Evolutionary conservation across 768 basidiomycete species (phyloP).

Genomic region (Termitomyces sp.): DNA sequence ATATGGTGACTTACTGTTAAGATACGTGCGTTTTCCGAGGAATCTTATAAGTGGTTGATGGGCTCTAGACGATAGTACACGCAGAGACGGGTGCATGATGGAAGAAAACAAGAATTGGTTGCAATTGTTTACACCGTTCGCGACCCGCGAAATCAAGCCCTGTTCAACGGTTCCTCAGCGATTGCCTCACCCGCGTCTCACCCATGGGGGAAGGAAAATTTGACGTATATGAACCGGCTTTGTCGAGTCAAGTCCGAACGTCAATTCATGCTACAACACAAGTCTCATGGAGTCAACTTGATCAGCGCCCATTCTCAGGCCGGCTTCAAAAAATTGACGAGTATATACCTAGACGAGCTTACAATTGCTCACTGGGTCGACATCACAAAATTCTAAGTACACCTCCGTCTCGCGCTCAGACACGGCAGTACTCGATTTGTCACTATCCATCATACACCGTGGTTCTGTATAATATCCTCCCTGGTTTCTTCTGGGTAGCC

Average conservation of each 20-base stretch:
- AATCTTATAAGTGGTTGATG: slow-evolving; percentile 62
- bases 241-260: slow-evolving; percentile 68
- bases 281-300: background rate
- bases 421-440: slow-evolving; percentile 82
- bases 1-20: slow-evolving; percentile 21
- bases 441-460: slow-evolving; percentile 73
- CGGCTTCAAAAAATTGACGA: slow-evolving; percentile 82
- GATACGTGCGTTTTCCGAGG: slow-evolving; percentile 51
- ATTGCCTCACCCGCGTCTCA: too few species aligned
- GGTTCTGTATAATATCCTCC: slow-evolving; percentile 76
- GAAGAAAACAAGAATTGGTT: too few species aligned
- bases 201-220: slow-evolving; percentile 42
- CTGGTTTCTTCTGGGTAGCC: slow-evolving; percentile 81
- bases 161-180: too few species aligned
- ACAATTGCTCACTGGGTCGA: slow-evolving; percentile 69
- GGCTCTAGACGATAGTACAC: slow-evolving; percentile 30
- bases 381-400: slow-evolving; percentile 25
- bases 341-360: slow-evolving; percentile 76
- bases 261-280: background rate
- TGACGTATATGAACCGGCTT: slow-evolving; percentile 77
- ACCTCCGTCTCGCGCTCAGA: slow-evolving; percentile 43
- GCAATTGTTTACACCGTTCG: too few species aligned
- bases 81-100: slow-evolving; percentile 28
- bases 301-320: slow-evolving; percentile 82
- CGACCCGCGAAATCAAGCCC: too few species aligned